Conservation (phyloP, 2,329 filamentous ascomycete genomes). For the Aspergillus aculeatus region DNA sequence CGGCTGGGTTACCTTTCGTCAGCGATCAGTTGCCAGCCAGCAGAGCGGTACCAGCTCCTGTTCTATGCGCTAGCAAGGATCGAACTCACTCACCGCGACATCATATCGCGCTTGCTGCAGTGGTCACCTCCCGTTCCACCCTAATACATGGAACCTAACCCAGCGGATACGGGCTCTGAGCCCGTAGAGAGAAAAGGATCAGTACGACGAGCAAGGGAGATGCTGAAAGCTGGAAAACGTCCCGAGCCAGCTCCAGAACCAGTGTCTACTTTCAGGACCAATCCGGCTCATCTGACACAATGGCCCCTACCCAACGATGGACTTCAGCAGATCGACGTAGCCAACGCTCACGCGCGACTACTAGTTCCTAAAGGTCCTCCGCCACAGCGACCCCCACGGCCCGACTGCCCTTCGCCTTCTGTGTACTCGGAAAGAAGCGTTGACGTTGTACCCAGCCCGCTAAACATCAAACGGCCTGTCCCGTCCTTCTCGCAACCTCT, state of each 20-base stretch:
- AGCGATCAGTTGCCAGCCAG: not conserved
- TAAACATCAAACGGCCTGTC: constrained; percentile 22
- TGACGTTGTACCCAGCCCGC: constrained; percentile 25
- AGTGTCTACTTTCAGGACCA: constrained; percentile 16
- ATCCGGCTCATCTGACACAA: constrained; percentile 41
- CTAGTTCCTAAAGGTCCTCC: constrained; percentile 37
- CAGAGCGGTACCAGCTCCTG: not conserved
- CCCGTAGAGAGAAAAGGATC: constrained; percentile 31
- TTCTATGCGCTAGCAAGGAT: constrained; percentile 4
- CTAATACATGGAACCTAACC: constrained; percentile 24
- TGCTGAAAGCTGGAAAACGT: constrained; percentile 33
- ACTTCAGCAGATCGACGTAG: constrained; percentile 23
- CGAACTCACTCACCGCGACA: not conserved
- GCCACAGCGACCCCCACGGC: constrained; percentile 44
- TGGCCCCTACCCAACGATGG: constrained; percentile 48
- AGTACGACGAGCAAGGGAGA: constrained; percentile 36
- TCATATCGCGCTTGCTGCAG: constrained; percentile 1
- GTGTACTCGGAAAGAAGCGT: constrained; percentile 35
- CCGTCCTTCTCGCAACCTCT: constrained; percentile 32
- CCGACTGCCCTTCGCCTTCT: constrained; percentile 39
- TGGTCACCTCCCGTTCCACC: not conserved
- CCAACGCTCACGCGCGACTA: constrained; percentile 26
- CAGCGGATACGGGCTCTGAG: constrained; percentile 9
- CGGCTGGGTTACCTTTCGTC: not conserved
- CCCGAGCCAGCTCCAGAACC: constrained; percentile 16